phyloP scores from a whole-genome alignment of 805 yeast genomes.

The Candida jianshihensis region DNA sequence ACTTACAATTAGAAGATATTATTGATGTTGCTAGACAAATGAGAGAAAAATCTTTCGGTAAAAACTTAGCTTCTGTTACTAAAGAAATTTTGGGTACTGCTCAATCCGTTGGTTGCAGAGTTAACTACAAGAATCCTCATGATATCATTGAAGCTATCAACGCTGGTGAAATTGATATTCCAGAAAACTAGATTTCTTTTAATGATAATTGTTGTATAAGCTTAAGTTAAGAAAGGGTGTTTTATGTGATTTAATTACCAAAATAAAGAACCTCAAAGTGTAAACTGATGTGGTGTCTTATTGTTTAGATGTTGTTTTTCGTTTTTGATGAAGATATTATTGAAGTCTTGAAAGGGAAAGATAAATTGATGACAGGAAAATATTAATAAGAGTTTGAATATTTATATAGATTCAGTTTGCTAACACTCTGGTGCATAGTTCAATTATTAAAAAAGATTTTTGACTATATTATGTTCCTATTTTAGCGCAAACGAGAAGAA shows the following conservation, averaged over 20 bases:
- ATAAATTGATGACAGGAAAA: no score
- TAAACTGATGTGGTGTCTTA: not conserved
- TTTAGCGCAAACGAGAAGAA: conserved; percentile 82
- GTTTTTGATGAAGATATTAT: not conserved
- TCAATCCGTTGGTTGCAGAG: conserved; percentile 99
- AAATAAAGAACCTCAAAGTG: not conserved
- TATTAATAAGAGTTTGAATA: not conserved
- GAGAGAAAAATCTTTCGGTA: conserved; percentile 97
- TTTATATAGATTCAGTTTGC: conserved; percentile 48
- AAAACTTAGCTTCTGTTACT: conserved; percentile 91
- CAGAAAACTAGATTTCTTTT: conserved; percentile 53
- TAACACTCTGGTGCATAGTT: conserved; percentile 87
- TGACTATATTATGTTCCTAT: conserved; percentile 72
- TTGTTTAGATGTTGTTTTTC: no score
- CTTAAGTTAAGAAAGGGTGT: conserved; percentile 14
- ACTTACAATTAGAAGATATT: conserved; percentile 95
- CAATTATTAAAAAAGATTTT: conserved; percentile 4
- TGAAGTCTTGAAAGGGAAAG: not conserved
- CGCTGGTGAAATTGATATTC: conserved; percentile 95
- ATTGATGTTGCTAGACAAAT: conserved; percentile 95
- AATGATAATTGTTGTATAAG: conserved; percentile 17
- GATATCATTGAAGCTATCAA: conserved; percentile 97
- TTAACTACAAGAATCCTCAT: conserved; percentile 98
- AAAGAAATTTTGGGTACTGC: conserved; percentile 99
- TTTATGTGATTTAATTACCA: conserved; percentile 2